Base-by-base conservation (phyloP, 148 eudicot genomes). In the Rhododendron ovatum region DNA sequence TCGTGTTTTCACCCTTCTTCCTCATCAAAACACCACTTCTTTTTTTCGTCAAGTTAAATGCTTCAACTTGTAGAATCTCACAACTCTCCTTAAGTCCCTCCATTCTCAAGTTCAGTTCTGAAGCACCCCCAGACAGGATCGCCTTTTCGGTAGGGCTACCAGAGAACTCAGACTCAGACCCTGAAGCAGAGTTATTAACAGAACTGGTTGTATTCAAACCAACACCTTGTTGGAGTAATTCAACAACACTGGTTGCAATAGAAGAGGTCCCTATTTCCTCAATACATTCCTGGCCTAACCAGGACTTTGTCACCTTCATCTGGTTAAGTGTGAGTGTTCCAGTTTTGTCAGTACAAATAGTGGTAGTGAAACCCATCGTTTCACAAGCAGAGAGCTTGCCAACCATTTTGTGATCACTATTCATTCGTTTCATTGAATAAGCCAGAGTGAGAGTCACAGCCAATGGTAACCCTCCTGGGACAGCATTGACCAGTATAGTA, bases 31-130 rank as follows among this genome's bases (percentile, higher is more conserved):
- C 83, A 2, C 86, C 83, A 7, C 88, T 84, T 48, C 82, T 74
- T 43, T 83, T 83, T 39, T 84, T 84, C 15, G 86, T 80, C 1
- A 86, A 86, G 83, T 77, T 82, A 39, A 85, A 88, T 7, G 73
- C 26, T 65, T 88, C 80, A 18, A 78, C 82, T 7, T 77, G 55
- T 1, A 82, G 41, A 83, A 88, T 15, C 1, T 39, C 28, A 86
- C 12, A 86, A 17, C 65, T 78, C 0, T 59, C 9, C 63, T 67
- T 69, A 30, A 88, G 47, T 15, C 39, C 61, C 3, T 83, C 88
- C 5, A 86, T 61, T 22, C 82, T 43, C 90, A 86, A 48, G 14
- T 45, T 17, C 57, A 83, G 20, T 20, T 88, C 79, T 15, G 4
- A 2, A 5, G 65, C 61, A 13, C 53, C 90, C 88, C 90, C 86